A percentile compares a stretch with the other conserved stretches of the same genome.
phyloP scores from a whole-genome alignment of 2,329 filamentous ascomycete genomes.

The Pseudogymnoascus sp. region DNA sequence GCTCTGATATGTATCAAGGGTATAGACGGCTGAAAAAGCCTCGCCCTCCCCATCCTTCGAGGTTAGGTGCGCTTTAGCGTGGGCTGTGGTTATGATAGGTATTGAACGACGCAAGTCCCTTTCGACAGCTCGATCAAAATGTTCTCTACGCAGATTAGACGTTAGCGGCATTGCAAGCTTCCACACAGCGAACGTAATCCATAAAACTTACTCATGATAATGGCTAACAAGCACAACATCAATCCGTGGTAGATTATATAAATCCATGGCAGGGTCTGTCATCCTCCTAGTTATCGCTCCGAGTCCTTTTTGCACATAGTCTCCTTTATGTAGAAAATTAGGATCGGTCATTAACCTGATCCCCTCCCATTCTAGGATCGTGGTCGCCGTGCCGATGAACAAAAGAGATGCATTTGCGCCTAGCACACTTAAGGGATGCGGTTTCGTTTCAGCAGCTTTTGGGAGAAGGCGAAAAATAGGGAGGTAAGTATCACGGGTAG shows the following conservation, averaged over 20 bases:
- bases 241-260: conserved; percentile 49
- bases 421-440: conserved; percentile 10
- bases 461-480: too few species aligned
- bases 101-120: conserved; percentile 41
- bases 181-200: not conserved
- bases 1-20: conserved; percentile 47
- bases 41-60: conserved; percentile 33
- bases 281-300: conserved; percentile 46
- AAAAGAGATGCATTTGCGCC: conserved; percentile 37
- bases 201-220: conserved; percentile 43
- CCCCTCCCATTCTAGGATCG: conserved; percentile 44
- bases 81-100: conserved; percentile 55
- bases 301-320: conserved; percentile 58
- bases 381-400: conserved; percentile 50
- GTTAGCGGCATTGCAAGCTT: not conserved
- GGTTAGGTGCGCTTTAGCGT: conserved; percentile 46
- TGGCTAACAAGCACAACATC: conserved; percentile 54
- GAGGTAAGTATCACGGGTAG: too few species aligned
- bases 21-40: conserved; percentile 45
- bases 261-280: conserved; percentile 51
- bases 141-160: conserved; percentile 29
- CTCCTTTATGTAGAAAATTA: conserved; percentile 57
- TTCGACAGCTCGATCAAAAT: conserved; percentile 47
- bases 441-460: not conserved
- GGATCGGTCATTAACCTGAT: conserved; percentile 49